Conservation (phyloP, 305 asterid species). For the Fraxinus dipetala region DNA sequence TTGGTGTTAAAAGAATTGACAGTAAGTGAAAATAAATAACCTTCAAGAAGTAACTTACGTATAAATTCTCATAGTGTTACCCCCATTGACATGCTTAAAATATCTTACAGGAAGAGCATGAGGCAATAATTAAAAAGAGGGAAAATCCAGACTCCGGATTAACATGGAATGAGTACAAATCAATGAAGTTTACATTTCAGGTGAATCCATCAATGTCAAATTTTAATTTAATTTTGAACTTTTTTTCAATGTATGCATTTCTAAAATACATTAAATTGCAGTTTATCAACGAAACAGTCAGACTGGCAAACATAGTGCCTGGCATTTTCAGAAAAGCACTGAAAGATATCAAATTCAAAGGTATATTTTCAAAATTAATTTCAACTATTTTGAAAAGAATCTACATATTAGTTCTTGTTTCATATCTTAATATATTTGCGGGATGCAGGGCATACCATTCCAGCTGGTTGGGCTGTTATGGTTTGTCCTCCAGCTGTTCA, state of each 20-base stretch:
- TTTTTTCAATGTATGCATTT: neutral
- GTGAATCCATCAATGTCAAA: constrained; percentile 27
- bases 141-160: constrained; percentile 57
- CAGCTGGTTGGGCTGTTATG: constrained; percentile 92
- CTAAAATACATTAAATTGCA: constrained; percentile 32
- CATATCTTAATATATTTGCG: constrained; percentile 13
- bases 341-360: constrained; percentile 59
- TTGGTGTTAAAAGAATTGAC: constrained; percentile 51
- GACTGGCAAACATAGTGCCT: constrained; percentile 86
- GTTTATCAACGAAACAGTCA: constrained; percentile 76
- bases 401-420: constrained; percentile 11
- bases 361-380: constrained; percentile 30
- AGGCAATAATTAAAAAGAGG: constrained; percentile 54
- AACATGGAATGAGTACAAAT: constrained; percentile 78
- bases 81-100: constrained; percentile 11
- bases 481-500: constrained; percentile 95
- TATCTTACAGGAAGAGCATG: constrained; percentile 64
- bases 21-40: constrained; percentile 37
- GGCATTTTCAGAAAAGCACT: constrained; percentile 74
- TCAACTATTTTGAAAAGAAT: neutral
- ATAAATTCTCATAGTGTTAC: neutral
- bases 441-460: constrained; percentile 70
- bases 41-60: constrained; percentile 2
- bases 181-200: constrained; percentile 85
- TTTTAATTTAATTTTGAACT: neutral